These are phyloP conservation scores for Torulaspora globosa DNA, from an alignment of 1,139 yeast species.

Conservation along the genomic window DNA sequence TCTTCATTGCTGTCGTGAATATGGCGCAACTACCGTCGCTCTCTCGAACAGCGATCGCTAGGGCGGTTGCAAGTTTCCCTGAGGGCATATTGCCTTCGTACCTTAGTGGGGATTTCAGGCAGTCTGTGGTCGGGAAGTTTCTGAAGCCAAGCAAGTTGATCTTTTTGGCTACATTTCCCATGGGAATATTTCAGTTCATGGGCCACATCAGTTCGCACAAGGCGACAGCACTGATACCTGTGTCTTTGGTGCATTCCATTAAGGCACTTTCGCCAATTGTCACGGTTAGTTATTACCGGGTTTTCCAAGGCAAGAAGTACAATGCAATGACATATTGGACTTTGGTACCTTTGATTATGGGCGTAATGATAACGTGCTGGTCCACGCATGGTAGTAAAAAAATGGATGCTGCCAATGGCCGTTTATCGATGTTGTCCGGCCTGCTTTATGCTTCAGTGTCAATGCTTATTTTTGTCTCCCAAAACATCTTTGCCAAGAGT, in stretches of 20 bases:
- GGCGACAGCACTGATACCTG: slow-evolving; percentile 84
- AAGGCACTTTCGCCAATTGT: slow-evolving; percentile 85
- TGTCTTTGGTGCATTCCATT: slow-evolving; percentile 85
- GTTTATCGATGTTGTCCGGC: slow-evolving; percentile 53
- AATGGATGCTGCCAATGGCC: slow-evolving; percentile 28
- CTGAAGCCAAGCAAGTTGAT: slow-evolving; percentile 37
- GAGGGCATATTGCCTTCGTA: slow-evolving; percentile 53
- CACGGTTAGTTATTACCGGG: slow-evolving; percentile 75
- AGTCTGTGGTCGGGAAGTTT: slow-evolving; percentile 33
- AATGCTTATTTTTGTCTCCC: slow-evolving; percentile 83
- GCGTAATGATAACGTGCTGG: slow-evolving; percentile 79
- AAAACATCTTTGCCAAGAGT: slow-evolving; percentile 85
- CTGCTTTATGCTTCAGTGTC: slow-evolving; percentile 71
- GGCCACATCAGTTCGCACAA: slow-evolving; percentile 90
- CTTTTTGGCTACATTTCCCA: slow-evolving; percentile 70
- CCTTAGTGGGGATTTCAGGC: slow-evolving; percentile 31
- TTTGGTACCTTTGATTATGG: slow-evolving; percentile 67
- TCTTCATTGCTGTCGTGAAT: slow-evolving; percentile 27
- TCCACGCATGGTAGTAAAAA: slow-evolving; percentile 26
- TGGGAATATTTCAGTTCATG: slow-evolving; percentile 87
- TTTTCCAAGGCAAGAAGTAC: slow-evolving; percentile 56
- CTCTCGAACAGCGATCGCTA: slow-evolving; percentile 13
- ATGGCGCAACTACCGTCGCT: slow-evolving; percentile 25
- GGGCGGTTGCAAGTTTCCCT: slow-evolving; percentile 43
- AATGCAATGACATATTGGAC: slow-evolving; percentile 67